Evolutionary conservation across 441 rosid species (phyloP).

Genomic region (Adansonia rubrostipa): DNA sequence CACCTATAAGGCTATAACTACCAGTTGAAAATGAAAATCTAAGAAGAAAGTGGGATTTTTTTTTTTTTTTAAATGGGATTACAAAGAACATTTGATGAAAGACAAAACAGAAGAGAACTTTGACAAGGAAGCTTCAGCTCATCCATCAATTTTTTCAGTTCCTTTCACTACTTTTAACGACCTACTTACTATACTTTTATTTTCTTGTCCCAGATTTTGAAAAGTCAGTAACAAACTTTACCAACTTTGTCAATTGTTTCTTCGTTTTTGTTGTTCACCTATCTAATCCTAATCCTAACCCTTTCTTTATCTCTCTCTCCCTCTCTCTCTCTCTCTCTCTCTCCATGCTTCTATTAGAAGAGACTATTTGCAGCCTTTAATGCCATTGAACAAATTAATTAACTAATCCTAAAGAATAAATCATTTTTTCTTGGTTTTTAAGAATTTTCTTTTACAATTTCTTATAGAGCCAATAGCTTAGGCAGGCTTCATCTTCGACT

Average conservation of each 20-base stretch:
- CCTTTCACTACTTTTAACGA: constrained; percentile 13
- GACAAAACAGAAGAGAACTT: constrained; percentile 11
- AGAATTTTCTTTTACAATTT: not conserved
- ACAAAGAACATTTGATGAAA: not conserved
- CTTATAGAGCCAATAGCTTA: not conserved
- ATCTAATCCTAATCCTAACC: constrained; percentile 35
- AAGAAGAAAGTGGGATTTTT: constrained; percentile 22
- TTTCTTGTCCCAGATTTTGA: constrained; percentile 17
- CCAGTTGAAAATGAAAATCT: constrained; percentile 30
- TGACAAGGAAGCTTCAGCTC: constrained; percentile 27
- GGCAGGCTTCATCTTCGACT: not conserved
- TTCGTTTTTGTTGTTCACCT: constrained; percentile 53
- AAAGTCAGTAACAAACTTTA: constrained; percentile 57
- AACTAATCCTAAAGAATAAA: not conserved
- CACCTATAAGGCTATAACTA: constrained; percentile 32
- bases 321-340: not conserved
- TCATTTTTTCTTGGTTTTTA: constrained; percentile 27
- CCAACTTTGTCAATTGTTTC: constrained; percentile 39
- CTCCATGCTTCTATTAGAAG: constrained; percentile 36
- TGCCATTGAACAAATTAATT: constrained; percentile 1
- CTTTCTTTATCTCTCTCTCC: not conserved
- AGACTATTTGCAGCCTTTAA: constrained; percentile 18
- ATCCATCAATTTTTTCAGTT: constrained; percentile 2
- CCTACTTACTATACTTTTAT: not conserved
- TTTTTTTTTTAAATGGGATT: not conserved